Evolutionary conservation across 441 rosid species (phyloP).

Genomic region (Hura crepitans): DNA sequence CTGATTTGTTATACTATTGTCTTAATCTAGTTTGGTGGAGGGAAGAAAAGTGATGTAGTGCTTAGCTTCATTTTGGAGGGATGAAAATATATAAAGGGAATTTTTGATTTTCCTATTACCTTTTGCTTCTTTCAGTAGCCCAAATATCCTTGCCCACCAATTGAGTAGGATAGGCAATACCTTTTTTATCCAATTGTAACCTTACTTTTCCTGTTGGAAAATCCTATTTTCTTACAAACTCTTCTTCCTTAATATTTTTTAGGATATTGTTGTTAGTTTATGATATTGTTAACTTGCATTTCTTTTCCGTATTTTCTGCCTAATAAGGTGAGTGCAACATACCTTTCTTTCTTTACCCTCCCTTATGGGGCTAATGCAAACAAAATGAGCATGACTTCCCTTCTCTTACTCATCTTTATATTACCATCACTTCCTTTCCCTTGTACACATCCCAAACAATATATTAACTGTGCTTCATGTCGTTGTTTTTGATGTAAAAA

Average conservation of each 20-base stretch:
- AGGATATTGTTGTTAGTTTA: not conserved
- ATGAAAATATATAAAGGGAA: not conserved
- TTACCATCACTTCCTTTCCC: not conserved
- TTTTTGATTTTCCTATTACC: not conserved
- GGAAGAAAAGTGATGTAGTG: not conserved
- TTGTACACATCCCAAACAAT: not conserved
- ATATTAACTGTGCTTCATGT: not conserved
- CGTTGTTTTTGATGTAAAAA: constrained; percentile 14
- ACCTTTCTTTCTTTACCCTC: not conserved
- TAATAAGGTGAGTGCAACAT: not conserved
- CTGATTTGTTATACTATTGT: not conserved
- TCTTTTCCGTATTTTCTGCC: not conserved
- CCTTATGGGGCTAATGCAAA: not conserved
- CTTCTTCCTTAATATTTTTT: not conserved
- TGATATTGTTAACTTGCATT: not conserved
- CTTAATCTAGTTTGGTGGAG: not conserved
- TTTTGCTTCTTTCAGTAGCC: not conserved
- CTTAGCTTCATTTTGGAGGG: not conserved
- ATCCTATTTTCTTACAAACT: not conserved
- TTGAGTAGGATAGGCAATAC: not conserved
- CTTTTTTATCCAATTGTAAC: not conserved
- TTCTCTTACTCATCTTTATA: constrained; percentile 2
- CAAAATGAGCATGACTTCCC: not conserved
- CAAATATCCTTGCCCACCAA: not conserved
- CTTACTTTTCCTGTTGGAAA: not conserved